Conservation (phyloP, 768 basidiomycete genomes). For the Amanita inopinata region DNA sequence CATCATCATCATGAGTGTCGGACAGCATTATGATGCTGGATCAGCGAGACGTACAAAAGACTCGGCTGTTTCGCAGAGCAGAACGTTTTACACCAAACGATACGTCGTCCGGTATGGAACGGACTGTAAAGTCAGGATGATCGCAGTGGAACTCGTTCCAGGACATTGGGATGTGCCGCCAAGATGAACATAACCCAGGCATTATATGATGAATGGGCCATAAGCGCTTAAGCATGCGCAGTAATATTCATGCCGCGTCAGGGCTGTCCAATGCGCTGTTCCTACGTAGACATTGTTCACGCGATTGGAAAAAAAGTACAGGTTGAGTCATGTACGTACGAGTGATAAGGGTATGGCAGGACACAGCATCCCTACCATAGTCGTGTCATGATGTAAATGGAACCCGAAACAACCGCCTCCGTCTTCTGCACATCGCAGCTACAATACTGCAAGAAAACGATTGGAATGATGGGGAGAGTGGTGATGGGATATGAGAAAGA, state of each 20-base stretch:
- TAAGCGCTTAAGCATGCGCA: too few relatives aligned
- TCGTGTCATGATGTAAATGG: constrained; percentile 1
- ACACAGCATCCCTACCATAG: neutral
- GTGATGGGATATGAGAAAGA: constrained; percentile 17
- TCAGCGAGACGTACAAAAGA: constrained; percentile 46
- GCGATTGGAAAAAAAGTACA: neutral
- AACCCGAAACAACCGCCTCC: constrained; percentile 2
- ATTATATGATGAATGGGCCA: neutral
- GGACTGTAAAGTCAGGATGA: constrained; percentile 46
- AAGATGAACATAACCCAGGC: neutral
- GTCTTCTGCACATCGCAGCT: constrained; percentile 14
- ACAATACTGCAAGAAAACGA: constrained; percentile 16
- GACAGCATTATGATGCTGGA: constrained; percentile 1
- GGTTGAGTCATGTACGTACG: neutral
- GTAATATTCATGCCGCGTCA: neutral
- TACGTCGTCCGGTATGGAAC: constrained; percentile 40
- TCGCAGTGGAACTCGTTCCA: constrained; percentile 29
- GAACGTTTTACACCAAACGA: constrained; percentile 40
- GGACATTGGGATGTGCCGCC: neutral
- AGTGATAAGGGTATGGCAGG: neutral
- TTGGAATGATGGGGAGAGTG: constrained; percentile 10
- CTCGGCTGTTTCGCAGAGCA: constrained; percentile 44
- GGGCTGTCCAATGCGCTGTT: neutral
- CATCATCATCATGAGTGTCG: constrained; percentile 7
- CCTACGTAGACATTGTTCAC: neutral